phyloP scores from a whole-genome alignment of 352 stramenopile species.

The Blastocystis sp. region DNA sequence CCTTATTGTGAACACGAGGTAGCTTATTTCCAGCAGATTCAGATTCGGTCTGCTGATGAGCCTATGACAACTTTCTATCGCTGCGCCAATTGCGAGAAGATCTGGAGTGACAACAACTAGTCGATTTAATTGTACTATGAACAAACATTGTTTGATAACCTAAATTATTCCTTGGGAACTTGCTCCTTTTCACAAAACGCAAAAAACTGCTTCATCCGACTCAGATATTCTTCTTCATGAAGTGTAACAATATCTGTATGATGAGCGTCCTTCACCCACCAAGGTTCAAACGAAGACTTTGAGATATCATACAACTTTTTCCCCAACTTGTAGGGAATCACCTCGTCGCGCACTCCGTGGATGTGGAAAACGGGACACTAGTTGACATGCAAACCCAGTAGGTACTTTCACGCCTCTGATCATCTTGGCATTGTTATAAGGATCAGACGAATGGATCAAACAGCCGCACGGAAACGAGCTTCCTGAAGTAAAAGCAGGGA shows the following conservation, averaged over 20 bases:
- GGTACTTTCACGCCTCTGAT: background rate
- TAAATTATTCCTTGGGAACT: background rate
- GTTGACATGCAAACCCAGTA: background rate
- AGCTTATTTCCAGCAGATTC: conserved; percentile 99
- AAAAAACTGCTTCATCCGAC: background rate
- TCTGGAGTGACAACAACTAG: conserved; percentile 82
- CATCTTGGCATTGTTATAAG: conserved; percentile 38
- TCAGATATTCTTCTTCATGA: background rate
- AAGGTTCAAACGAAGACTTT: conserved; percentile 23
- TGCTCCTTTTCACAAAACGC: background rate
- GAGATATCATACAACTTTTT: conserved; percentile 10
- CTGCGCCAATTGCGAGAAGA: conserved; percentile 91
- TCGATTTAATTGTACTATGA: conserved; percentile 17
- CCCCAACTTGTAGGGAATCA: background rate
- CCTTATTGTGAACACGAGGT: conserved; percentile 86
- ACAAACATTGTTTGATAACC: background rate
- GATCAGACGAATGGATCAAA: background rate
- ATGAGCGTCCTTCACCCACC: background rate
- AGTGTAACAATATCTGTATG: conserved; percentile 4
- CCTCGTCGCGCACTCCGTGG: conserved; percentile 25
- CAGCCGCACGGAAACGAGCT: conserved; percentile 36
- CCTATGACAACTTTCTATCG: conserved; percentile 99
- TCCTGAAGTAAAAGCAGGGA: background rate
- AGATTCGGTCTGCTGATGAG: conserved; percentile 95
- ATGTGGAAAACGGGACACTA: conserved; percentile 54